phyloP scores from a whole-genome alignment of 2,329 filamentous ascomycete species.

The Colletotrichum sp. region DNA sequence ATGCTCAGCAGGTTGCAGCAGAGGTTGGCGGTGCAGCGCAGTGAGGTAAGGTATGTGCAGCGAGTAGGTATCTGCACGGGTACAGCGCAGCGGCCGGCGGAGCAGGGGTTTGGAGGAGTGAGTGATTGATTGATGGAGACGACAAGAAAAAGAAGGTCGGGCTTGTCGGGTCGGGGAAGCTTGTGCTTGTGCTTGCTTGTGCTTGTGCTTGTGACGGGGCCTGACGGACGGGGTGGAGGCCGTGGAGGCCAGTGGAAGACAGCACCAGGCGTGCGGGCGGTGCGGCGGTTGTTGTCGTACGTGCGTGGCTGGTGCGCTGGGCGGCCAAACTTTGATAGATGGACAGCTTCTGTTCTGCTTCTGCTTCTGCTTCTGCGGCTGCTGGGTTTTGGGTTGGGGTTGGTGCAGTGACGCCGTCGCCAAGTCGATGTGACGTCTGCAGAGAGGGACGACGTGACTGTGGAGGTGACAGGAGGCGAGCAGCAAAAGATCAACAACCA shows the following conservation, averaged over 20 bases:
- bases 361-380: not conserved
- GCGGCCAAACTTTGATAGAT: not conserved
- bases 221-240: not conserved
- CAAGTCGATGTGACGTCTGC: slow-evolving; percentile 17
- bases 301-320: not conserved
- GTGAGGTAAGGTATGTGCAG: not conserved
- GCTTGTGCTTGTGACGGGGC: not conserved
- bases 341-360: not conserved
- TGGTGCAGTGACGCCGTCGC: not conserved
- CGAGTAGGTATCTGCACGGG: not conserved
- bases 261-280: not conserved
- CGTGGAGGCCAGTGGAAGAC: not conserved
- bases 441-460: not conserved
- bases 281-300: not conserved
- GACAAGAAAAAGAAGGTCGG: not conserved
- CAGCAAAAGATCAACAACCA: not conserved
- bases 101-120: not conserved
- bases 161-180: slow-evolving; percentile 13
- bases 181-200: not conserved
- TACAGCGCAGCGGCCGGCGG: not conserved
- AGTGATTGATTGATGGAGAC: not conserved
- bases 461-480: not conserved
- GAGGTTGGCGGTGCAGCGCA: not conserved
- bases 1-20: not conserved
- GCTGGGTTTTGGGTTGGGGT: not conserved